Conservation (phyloP, 768 basidiomycete species). For the Lenzites betulinus region DNA sequence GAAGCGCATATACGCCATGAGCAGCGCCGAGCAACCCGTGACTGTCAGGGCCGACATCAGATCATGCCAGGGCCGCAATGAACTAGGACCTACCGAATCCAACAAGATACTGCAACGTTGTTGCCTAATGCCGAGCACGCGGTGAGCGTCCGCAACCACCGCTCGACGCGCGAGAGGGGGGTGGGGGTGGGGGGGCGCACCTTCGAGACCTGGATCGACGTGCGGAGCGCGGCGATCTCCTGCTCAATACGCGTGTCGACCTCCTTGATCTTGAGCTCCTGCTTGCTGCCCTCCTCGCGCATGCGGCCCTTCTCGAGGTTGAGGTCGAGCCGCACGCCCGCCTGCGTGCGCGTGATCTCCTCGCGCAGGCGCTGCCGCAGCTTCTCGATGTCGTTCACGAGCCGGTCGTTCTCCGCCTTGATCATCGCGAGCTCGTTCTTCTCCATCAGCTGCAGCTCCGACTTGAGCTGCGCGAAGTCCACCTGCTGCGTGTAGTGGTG, state of each 20-base stretch:
- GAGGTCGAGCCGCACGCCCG: slow-evolving; percentile 89
- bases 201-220: slow-evolving; percentile 84
- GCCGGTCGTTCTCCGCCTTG: slow-evolving; percentile 95
- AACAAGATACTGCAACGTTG: slow-evolving; percentile 84
- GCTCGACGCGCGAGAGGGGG: no score
- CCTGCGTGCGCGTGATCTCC: slow-evolving; percentile 90
- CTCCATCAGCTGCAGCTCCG: slow-evolving; percentile 93
- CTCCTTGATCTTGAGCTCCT: slow-evolving; percentile 96
- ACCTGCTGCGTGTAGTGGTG: slow-evolving; percentile 95
- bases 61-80: not conserved
- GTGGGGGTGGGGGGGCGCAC: slow-evolving; percentile 47
- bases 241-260: slow-evolving; percentile 97
- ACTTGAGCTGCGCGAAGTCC: slow-evolving; percentile 95
- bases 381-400: slow-evolving; percentile 89
- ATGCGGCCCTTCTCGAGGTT: slow-evolving; percentile 97
- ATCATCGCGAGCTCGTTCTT: slow-evolving; percentile 96
- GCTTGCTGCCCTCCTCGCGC: slow-evolving; percentile 87
- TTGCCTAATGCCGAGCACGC: slow-evolving; percentile 50
- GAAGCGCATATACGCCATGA: slow-evolving; percentile 89
- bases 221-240: slow-evolving; percentile 86
- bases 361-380: slow-evolving; percentile 91
- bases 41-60: slow-evolving; percentile 44
- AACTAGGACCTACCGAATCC: slow-evolving; percentile 68
- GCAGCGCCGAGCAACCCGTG: slow-evolving; percentile 80
- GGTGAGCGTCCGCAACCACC: not conserved